Evolutionary conservation across 768 basidiomycete species (phyloP).

Genomic region (Trametes villosa): DNA sequence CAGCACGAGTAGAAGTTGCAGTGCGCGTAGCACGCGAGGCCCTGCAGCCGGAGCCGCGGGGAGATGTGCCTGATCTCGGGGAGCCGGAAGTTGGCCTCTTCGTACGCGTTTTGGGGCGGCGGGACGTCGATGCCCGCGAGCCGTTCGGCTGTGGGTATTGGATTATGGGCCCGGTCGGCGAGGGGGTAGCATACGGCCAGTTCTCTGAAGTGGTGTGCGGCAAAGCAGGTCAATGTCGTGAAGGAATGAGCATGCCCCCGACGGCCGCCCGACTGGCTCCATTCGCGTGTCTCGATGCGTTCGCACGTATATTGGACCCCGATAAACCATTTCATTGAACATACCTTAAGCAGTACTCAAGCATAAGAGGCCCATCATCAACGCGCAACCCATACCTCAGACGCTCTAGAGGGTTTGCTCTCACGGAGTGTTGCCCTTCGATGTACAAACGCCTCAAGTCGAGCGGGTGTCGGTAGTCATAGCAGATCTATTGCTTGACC

Average conservation of each 20-base stretch:
- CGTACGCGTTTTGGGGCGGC: too few species aligned
- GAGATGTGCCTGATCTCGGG: neutral
- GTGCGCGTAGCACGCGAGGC: constrained; percentile 6
- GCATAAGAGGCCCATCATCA: constrained; percentile 5
- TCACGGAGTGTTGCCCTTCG: neutral
- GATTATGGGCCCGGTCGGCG: neutral
- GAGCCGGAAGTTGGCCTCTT: neutral
- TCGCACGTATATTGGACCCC: too few species aligned
- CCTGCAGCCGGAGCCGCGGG: constrained; percentile 1
- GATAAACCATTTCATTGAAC: neutral
- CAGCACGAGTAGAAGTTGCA: neutral
- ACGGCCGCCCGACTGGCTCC: too few species aligned
- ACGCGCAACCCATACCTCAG: neutral
- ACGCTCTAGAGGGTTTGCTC: neutral
- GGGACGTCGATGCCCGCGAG: neutral
- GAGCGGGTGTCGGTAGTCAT: constrained; percentile 3
- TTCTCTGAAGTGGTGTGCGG: neutral
- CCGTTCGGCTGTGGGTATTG: neutral
- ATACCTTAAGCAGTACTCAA: constrained; percentile 7
- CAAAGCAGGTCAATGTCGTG: too few species aligned
- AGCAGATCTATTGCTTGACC: constrained; percentile 5
- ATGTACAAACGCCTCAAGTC: neutral
- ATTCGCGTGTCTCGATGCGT: too few species aligned
- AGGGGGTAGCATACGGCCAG: neutral
- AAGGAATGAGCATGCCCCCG: too few species aligned